These are phyloP conservation scores for Entomortierella parvispora DNA, from an alignment of 192 early-diverging fungal species.

Conservation along the genomic window DNA sequence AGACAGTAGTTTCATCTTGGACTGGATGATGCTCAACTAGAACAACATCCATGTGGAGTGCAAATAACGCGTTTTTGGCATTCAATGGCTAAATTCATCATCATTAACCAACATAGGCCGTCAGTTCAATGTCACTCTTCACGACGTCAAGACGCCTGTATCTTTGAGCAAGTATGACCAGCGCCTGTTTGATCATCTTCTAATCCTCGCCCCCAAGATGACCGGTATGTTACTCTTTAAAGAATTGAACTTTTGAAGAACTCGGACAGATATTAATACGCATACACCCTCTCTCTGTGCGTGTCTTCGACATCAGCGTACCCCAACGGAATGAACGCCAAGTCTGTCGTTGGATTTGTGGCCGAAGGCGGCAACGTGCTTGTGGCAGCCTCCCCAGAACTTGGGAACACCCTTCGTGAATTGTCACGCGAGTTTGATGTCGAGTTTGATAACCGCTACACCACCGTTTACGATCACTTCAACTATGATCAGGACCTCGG, in stretches of 20 bases:
- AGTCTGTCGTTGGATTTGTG: conserved; percentile 83
- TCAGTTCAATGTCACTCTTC: conserved; percentile 67
- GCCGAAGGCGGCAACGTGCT: conserved; percentile 93
- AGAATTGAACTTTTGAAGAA: too few species aligned
- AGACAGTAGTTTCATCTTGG: background rate
- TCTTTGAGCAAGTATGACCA: conserved; percentile 68
- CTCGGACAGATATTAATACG: too few species aligned
- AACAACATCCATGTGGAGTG: background rate
- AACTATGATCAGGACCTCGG: conserved; percentile 55
- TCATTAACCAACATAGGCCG: conserved; percentile 58
- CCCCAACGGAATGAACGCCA: conserved; percentile 61
- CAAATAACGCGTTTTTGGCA: background rate
- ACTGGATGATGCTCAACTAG: background rate
- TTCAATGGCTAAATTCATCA: background rate
- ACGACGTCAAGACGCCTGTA: conserved; percentile 62
- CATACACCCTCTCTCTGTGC: conserved; percentile 1
- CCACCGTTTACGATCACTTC: conserved; percentile 79
- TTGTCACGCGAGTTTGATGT: conserved; percentile 92
- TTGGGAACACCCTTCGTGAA: conserved; percentile 78
- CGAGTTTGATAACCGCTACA: conserved; percentile 80
- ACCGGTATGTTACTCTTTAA: conserved; percentile 70
- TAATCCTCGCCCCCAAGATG: conserved; percentile 82
- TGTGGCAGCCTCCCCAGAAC: conserved; percentile 70
- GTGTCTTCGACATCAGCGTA: conserved; percentile 38
- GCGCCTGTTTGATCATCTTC: conserved; percentile 81